These are phyloP conservation scores for Scalesia atractyloides DNA, from an alignment of 129 eudicot species.

Conservation along the genomic window DNA sequence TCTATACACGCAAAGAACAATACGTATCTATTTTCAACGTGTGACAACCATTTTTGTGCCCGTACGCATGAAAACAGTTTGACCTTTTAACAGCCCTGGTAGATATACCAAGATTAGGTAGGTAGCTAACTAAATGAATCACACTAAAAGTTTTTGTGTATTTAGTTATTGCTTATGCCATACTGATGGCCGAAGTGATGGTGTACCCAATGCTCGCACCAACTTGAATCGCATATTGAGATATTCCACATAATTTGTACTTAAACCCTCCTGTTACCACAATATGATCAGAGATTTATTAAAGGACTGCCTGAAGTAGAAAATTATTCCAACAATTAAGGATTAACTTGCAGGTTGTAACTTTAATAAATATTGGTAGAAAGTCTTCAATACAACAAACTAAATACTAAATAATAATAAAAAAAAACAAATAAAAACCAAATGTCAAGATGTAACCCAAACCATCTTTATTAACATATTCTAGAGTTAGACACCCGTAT, in stretches of 20 bases:
- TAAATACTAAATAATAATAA: too few species aligned
- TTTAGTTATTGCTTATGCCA: conserved; percentile 56
- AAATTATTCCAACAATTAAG: background rate
- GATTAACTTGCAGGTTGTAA: too few species aligned
- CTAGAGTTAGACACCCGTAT: too few species aligned
- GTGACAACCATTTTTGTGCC: conserved; percentile 42
- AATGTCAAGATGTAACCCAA: too few species aligned
- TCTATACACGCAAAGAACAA: conserved; percentile 52
- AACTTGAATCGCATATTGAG: conserved; percentile 70
- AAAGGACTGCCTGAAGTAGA: background rate
- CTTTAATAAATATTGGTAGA: too few species aligned
- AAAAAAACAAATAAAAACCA: too few species aligned
- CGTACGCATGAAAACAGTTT: conserved; percentile 65
- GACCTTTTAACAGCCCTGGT: conserved; percentile 69
- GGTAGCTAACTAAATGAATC: background rate
- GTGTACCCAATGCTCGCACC: conserved; percentile 80
- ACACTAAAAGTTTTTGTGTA: background rate
- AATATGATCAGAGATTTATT: conserved; percentile 8
- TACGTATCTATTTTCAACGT: conserved; percentile 50
- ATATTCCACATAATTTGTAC: conserved; percentile 69
- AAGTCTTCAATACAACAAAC: too few species aligned
- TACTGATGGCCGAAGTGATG: conserved; percentile 74
- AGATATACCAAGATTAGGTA: conserved; percentile 11
- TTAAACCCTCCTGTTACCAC: conserved; percentile 60
- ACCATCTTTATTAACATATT: too few species aligned